Base-by-base conservation (phyloP, 1,139 yeast genomes). In the Candida albicans region DNA sequence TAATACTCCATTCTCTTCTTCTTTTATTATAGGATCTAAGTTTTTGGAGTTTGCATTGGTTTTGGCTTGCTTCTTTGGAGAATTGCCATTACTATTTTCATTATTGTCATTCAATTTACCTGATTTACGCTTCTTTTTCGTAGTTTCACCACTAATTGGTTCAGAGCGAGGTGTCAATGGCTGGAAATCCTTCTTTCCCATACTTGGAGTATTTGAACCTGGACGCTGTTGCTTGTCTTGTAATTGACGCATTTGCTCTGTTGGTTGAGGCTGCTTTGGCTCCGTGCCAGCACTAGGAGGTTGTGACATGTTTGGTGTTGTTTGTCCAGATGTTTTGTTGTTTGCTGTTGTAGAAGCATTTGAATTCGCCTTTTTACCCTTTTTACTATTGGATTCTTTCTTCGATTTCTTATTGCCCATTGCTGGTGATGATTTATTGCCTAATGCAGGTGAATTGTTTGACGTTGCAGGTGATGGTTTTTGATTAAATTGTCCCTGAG, bases 91-190 rank as follows among this genome's bases (percentile, higher is more conserved):
- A 18, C 22, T 18, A 18, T 18, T 18, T 18, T 18, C 22, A 18
- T 18, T 27, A 27, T 27, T 37, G 5, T 69, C 75, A 11, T 55
- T 37, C 10, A 52, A 47, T 8, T 50, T 43, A 15, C 56, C 43
- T 40, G 53, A 59, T 51, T 62, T 66, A 13, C 67, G 52, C 47
- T 62, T 61, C 40, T 37, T 37, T 43, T 67, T 53, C 53, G 67
- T 51, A 22, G 44, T 45, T 25, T 64, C 67, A 40, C 63, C 67
- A 40, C 52, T 54, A 35, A 64, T 60, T 24, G 67, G 59, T 49
- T 70, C 78, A 6, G 75, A 67, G 1, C 74, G 66, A 10, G 77
- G 77, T 0, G 78, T 73, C 31, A 71, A 63, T 2, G 78, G 77
- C 8, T 67, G 57, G 49, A 68, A 66, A 40, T 72, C 77, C 48